Evolutionary conservation across 192 early-diverging fungal genomes (phyloP), one percentile per base, ranked within the genome.

Genomic region (Coemansia interrupta): DNA sequence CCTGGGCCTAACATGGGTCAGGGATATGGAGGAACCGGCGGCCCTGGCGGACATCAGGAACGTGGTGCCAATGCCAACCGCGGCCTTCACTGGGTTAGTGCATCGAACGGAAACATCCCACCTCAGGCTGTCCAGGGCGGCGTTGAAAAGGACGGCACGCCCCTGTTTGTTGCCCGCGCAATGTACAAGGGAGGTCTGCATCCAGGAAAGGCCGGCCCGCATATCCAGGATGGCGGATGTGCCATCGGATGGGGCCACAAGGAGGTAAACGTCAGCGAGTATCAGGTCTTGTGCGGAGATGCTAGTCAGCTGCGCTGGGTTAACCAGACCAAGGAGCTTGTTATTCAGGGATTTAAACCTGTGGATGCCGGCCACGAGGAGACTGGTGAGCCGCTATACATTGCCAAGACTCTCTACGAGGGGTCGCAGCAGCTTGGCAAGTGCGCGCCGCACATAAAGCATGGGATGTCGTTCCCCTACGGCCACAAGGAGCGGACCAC

Each of bases 201-300:
- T 39, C 80, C 80, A 28, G 82, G 73, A 49, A 83, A 82, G 51
- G 72, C 66, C 22, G 77, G 66, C 13, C 70, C 66, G 43, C 80
- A 82, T 28, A 58, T 82, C 17, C 66, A 74, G 42, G 52, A 63
- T 28, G 77, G 77, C 50, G 81, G 81, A 10, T 71, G 70, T 48
- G 70, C 59, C 43, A 70, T 89, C 24, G 65, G 80, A 30, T 85
- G 72, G 56, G 80, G 76, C 32, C 79, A 83, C 59, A 84, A 85
- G 60, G 84, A 85, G 56, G 28, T 75, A 14, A 59, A 40, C 7
- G 48, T 83, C 20, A 28, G 54, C 22, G 72, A 80, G 40, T 86
- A 83, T 61, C 77, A 85, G 61, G 78, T 88, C 2, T 73, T 88
- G 46, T 82, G 83, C 58, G 87, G 87, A 26, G 74, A 77, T 42